Base-by-base conservation (phyloP, 1,284 basidiomycete genomes). In the Ustilago xerochloae region DNA sequence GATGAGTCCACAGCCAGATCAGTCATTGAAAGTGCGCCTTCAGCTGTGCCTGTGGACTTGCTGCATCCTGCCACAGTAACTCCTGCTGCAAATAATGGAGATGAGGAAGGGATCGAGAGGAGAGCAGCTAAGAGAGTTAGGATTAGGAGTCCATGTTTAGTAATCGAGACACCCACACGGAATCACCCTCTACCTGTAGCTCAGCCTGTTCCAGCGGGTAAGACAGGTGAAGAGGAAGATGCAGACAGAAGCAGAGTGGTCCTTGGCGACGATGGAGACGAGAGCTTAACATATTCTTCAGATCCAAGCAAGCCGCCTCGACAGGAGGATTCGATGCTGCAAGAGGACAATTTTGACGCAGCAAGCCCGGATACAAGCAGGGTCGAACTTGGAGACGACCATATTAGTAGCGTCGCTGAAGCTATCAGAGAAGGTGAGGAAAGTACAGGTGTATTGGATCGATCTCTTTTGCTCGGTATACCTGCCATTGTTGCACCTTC, bases 131-230 rank as follows among this genome's bases (percentile, higher is more conserved):
- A 62, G 18, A 43, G 62, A 54, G 67, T 70, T 15, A 48, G 67
- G 13, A 65, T 70, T n/a, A 8, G 26, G 9, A 54, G 49, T 3
- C 67, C 67, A 12, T 53, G 61, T 6, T 9, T 65, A 13, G 67
- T 70, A 2, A 58, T 70, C 1, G 62, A 64, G 36, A 70, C 67
- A 15, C 67, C 67, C 1, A 51, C 54, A 20, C 60, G 62, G 3
- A n/a, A 18, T 4, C 24, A 22, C 6, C 18, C 32, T n/a, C n/a
- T 39, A 6, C 38, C 33, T 35, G n/a, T n/a, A n/a, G n/a, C n/a
- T n/a, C n/a, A n/a, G n/a, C n/a, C n/a, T 16, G 9, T 35, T 35
- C 33, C 38, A 3, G 22, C 18, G 22, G 22, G 20, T 6, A 45
- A 16, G 16, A 24, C n/a, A 7, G 50, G 36, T 4, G 18, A 41